phyloP scores from a whole-genome alignment of 2,329 filamentous ascomycete species.

The Ascochyta viciae-villosae region DNA sequence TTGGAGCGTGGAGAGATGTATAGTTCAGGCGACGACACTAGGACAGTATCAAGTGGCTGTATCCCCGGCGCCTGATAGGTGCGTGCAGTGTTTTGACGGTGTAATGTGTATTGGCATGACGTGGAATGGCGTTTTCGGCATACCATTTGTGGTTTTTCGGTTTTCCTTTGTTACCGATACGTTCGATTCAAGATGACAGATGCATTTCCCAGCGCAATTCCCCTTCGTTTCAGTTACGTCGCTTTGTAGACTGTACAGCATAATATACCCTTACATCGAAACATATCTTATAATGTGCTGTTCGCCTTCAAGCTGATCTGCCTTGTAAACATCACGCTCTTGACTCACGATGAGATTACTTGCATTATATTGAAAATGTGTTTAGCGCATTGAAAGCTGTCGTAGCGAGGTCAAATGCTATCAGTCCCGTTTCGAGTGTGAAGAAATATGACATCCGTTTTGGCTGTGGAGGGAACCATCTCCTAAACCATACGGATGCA shows the following conservation, averaged over 20 bases:
- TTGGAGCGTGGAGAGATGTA: conserved; percentile 12
- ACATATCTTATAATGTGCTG: no score
- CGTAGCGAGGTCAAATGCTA: no score
- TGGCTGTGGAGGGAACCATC: no score
- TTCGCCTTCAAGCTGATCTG: neutral
- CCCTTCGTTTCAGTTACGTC: neutral
- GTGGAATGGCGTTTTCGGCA: conserved; percentile 14
- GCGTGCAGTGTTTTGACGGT: neutral
- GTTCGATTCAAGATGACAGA: neutral
- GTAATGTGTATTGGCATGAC: conserved; percentile 8
- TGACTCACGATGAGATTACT: neutral
- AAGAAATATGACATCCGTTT: no score
- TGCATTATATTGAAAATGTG: no score
- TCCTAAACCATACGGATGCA: no score
- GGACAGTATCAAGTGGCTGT: conserved; percentile 20
- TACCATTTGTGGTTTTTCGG: conserved; percentile 1
- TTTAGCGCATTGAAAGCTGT: no score
- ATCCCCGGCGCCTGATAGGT: conserved; percentile 1
- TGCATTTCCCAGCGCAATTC: conserved; percentile 9
- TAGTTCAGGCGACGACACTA: conserved; percentile 12
- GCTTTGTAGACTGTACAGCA: neutral
- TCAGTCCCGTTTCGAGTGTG: no score
- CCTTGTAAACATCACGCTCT: neutral
- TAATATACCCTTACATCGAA: no score
- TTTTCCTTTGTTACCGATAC: neutral